These are phyloP conservation scores for Colletotrichum cordylinicola DNA, from an alignment of 2,329 filamentous ascomycete genomes.

Conservation along the genomic window DNA sequence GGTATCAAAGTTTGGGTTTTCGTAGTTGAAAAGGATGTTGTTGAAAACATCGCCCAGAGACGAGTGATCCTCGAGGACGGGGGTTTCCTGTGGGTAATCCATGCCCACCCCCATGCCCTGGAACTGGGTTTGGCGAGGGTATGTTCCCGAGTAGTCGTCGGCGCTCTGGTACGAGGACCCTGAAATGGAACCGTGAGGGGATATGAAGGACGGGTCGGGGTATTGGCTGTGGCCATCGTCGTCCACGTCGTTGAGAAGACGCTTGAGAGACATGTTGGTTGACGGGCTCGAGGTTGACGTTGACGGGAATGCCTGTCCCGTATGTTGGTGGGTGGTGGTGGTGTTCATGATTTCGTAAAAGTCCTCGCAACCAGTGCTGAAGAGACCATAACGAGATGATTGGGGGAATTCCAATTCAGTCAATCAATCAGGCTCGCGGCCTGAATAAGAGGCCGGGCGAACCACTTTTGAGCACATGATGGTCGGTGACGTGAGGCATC, in stretches of 20 bases:
- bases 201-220: conserved; percentile 1
- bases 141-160: conserved; percentile 1
- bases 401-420: neutral
- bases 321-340: neutral
- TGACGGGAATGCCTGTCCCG: neutral
- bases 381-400: neutral
- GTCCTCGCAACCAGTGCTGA: neutral
- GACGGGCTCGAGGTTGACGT: neutral
- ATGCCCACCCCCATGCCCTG: neutral
- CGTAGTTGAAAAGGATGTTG: neutral
- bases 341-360: neutral
- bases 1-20: neutral
- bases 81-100: neutral
- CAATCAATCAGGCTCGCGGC: neutral
- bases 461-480: conserved; percentile 10
- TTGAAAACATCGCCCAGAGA: neutral
- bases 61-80: neutral
- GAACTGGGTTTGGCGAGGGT: conserved; percentile 1
- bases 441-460: neutral
- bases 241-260: conserved; percentile 19
- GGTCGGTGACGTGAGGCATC: conserved; percentile 11
- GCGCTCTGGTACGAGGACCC: conserved; percentile 10
- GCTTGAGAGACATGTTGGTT: conserved; percentile 18
- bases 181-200: conserved; percentile 9
- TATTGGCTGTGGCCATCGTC: conserved; percentile 1